phyloP scores from a whole-genome alignment of 2,329 filamentous ascomycete species.

The Paracorniculantispora psalliotae region DNA sequence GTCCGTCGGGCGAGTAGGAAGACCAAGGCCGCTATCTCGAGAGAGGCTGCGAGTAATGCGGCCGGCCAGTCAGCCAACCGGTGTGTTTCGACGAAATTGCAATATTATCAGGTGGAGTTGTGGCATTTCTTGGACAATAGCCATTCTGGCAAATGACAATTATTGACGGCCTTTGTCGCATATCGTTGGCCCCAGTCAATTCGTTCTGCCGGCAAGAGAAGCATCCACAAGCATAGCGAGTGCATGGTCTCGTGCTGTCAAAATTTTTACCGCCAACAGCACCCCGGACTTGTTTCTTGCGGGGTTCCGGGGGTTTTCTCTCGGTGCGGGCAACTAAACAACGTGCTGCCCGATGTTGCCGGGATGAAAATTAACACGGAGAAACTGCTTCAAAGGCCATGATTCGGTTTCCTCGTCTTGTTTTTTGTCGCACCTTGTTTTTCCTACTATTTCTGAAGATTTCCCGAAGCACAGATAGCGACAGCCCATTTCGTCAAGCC shows the following conservation, averaged over 20 bases:
- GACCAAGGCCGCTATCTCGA: not conserved
- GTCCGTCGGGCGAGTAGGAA: not conserved
- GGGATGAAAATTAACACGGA: too few relatives aligned
- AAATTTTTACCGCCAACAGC: not conserved
- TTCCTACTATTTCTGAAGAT: too few relatives aligned
- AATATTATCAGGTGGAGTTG: not conserved
- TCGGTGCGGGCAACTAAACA: too few relatives aligned
- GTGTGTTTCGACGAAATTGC: not conserved
- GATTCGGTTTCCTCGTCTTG: too few relatives aligned
- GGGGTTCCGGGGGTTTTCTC: constrained; percentile 2
- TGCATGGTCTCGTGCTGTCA: constrained; percentile 8
- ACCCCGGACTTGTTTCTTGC: constrained; percentile 7
- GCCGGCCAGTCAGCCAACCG: not conserved
- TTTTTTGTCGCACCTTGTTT: too few relatives aligned
- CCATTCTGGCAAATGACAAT: not conserved
- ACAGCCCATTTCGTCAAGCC: too few relatives aligned
- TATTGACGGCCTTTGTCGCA: not conserved
- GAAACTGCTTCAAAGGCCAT: too few relatives aligned
- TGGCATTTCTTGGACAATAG: not conserved
- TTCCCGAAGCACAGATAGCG: too few relatives aligned
- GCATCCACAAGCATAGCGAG: not conserved
- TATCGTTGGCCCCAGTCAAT: not conserved
- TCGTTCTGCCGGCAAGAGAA: not conserved
- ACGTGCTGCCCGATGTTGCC: too few relatives aligned
- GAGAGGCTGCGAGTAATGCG: not conserved